phyloP scores from a whole-genome alignment of 805 yeast species.

The Peterozyma xylosa region DNA sequence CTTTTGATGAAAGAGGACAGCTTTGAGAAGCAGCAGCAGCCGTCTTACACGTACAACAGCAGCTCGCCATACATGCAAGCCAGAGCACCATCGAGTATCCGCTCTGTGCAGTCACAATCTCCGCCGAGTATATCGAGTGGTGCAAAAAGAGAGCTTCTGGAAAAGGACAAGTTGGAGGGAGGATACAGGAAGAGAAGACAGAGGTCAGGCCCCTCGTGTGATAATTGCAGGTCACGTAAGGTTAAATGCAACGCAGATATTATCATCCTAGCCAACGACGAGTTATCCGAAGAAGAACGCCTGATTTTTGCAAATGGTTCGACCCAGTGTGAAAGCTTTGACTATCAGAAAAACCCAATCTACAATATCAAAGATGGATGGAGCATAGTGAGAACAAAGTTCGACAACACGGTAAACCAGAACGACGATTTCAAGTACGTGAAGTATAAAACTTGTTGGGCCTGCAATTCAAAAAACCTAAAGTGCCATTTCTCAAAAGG shows the following conservation, averaged over 20 bases:
- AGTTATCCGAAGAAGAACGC: neutral
- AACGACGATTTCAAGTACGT: slow-evolving; percentile 16
- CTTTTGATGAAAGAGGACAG: too few relatives aligned
- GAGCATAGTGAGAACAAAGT: slow-evolving; percentile 5
- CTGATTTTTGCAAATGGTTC: neutral
- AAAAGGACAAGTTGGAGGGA: too few relatives aligned
- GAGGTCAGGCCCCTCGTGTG: slow-evolving; percentile 71
- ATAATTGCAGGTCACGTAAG: slow-evolving; percentile 59
- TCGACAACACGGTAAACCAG: slow-evolving; percentile 3
- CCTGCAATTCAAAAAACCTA: slow-evolving; percentile 39
- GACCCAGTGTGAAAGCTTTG: neutral
- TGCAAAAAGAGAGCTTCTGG: too few relatives aligned
- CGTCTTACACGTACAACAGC: too few relatives aligned
- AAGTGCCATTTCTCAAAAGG: slow-evolving; percentile 57
- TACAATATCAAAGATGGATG: neutral
- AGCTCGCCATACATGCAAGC: too few relatives aligned
- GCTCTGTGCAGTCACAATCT: too few relatives aligned
- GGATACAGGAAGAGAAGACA: slow-evolving; percentile 33
- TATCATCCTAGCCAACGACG: slow-evolving; percentile 22
- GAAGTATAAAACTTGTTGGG: slow-evolving; percentile 46
- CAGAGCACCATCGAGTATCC: too few relatives aligned
- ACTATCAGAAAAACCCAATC: slow-evolving; percentile 5
- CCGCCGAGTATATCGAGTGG: too few relatives aligned
- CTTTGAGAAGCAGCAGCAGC: too few relatives aligned
- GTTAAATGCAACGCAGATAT: slow-evolving; percentile 70